phyloP scores from a whole-genome alignment of 768 basidiomycete genomes.

The Pleurotus pulmonarius region DNA sequence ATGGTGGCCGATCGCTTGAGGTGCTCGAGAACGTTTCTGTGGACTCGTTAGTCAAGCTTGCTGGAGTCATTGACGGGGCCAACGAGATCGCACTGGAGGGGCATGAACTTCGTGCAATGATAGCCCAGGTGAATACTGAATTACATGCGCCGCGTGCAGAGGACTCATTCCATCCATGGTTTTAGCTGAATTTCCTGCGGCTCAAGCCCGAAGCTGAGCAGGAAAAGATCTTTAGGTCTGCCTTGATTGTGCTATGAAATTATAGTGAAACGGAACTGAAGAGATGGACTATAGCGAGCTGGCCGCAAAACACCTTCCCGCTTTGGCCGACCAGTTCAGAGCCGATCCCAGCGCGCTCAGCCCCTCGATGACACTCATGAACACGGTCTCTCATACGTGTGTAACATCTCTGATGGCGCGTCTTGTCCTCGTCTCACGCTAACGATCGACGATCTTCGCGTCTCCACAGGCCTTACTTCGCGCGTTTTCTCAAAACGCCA shows the following conservation, averaged over 20 bases:
- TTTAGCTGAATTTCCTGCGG: too few relatives aligned
- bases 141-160: too few relatives aligned
- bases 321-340: slow-evolving; percentile 25
- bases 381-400: slow-evolving; percentile 30
- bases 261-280: background rate
- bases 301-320: slow-evolving; percentile 34
- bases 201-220: slow-evolving; percentile 7
- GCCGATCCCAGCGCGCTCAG: slow-evolving; percentile 18
- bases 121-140: too few relatives aligned
- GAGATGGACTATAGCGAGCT: slow-evolving; percentile 22
- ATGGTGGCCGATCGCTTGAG: too few relatives aligned
- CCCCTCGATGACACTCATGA: slow-evolving; percentile 25
- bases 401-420: slow-evolving; percentile 6
- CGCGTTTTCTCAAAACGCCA: slow-evolving; percentile 29
- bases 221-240: slow-evolving; percentile 17
- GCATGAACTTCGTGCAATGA: too few relatives aligned
- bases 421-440: background rate
- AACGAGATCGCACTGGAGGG: too few relatives aligned
- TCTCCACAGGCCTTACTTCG: slow-evolving; percentile 33
- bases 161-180: too few relatives aligned
- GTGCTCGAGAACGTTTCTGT: background rate
- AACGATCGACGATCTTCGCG: background rate
- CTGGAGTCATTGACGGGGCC: background rate
- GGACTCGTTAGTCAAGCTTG: slow-evolving; percentile 13
- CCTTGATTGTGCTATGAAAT: background rate